A percentile compares a stretch with the other conserved stretches of the same genome.
phyloP scores from a whole-genome alignment of 768 basidiomycete genomes.

The Naganishia friedmannii region DNA sequence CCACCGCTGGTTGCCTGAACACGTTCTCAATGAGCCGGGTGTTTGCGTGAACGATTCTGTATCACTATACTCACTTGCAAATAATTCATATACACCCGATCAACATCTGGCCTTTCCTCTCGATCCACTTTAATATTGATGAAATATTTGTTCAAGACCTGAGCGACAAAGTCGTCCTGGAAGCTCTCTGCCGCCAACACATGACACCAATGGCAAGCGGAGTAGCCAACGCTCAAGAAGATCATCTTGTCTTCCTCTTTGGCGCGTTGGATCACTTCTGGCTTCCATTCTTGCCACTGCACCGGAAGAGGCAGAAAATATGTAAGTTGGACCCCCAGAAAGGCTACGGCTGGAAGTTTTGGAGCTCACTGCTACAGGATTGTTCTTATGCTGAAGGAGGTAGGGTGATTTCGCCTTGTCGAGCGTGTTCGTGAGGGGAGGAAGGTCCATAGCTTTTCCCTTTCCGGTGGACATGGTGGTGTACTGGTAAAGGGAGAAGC shows the following conservation, averaged over 20 bases:
- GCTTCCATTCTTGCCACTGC: conserved; percentile 48
- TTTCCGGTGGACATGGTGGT: conserved; percentile 31
- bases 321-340: background rate
- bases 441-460: conserved; percentile 11
- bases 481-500: background rate
- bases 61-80: conserved; percentile 44
- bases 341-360: background rate
- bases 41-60: background rate
- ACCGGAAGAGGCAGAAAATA: background rate
- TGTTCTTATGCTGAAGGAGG: conserved; percentile 44
- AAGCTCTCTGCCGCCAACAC: conserved; percentile 53
- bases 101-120: conserved; percentile 56
- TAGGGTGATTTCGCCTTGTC: conserved; percentile 44
- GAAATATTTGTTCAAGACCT: conserved; percentile 54
- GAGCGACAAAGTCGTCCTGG: conserved; percentile 52
- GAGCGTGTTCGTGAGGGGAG: conserved; percentile 39
- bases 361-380: conserved; percentile 42
- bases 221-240: conserved; percentile 56
- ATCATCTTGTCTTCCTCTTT: conserved; percentile 45
- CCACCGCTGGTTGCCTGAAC: conserved; percentile 42
- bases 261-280: conserved; percentile 39
- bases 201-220: conserved; percentile 55
- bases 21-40: background rate
- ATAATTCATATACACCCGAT: conserved; percentile 56
- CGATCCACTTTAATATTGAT: conserved; percentile 55